Percentiles rank a stretch among this genome's conserved stretches.
Conservation (phyloP, 768 basidiomycete species). For the Leucogyrophana mollusca region DNA sequence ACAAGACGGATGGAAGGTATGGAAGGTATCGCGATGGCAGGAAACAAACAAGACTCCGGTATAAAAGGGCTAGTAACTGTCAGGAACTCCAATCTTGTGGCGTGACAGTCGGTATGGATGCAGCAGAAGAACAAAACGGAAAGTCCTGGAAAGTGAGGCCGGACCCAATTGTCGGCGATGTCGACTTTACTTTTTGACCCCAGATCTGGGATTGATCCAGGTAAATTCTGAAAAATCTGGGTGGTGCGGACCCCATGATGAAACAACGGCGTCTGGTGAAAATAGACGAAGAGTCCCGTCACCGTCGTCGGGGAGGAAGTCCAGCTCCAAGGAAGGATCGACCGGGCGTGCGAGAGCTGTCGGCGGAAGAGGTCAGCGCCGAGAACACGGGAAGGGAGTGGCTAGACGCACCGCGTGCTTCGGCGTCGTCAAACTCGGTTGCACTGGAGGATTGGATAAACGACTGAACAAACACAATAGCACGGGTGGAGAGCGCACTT, state of each 20-base stretch:
- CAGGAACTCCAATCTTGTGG: too few relatives aligned
- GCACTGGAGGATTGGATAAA: too few relatives aligned
- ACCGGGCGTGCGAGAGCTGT: constrained; percentile 1
- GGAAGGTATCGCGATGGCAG: too few relatives aligned
- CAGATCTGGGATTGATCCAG: constrained; percentile 2
- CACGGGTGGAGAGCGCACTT: too few relatives aligned
- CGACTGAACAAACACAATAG: too few relatives aligned
- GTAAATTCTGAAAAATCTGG: background rate
- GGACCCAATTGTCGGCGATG: background rate
- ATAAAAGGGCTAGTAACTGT: too few relatives aligned
- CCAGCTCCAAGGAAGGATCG: background rate
- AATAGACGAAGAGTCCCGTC: background rate
- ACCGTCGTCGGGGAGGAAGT: background rate
- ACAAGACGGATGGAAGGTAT: too few relatives aligned
- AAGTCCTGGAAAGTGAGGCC: too few relatives aligned
- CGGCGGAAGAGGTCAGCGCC: background rate
- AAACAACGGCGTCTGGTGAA: too few relatives aligned
- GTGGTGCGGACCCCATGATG: too few relatives aligned
- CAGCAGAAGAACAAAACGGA: background rate
- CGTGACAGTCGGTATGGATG: too few relatives aligned
- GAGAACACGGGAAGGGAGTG: background rate
- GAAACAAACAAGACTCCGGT: too few relatives aligned
- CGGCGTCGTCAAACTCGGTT: constrained; percentile 21
- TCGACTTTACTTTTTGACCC: background rate
- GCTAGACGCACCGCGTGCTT: constrained; percentile 16